Base-by-base conservation (phyloP, 2,329 filamentous ascomycete genomes). In the Aspergillus sergii region DNA sequence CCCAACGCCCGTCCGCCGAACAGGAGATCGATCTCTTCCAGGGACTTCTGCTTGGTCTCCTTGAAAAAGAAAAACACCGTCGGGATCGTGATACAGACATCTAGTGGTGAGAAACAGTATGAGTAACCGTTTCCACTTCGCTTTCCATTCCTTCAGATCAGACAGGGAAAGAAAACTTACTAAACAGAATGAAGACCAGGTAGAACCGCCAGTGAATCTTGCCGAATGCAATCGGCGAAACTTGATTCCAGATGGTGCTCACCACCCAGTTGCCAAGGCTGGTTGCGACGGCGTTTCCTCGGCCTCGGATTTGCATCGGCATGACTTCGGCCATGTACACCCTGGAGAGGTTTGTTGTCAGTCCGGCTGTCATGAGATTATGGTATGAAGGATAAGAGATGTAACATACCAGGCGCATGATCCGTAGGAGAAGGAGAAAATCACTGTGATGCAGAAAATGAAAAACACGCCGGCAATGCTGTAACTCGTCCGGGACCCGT, bases 301-400 rank as follows among this genome's bases (percentile, higher is more conserved):
- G 80, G 7, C 84, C 84, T 36, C 89, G 86, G 60, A 89, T 90
- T 66, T 87, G 86, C 76, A 90, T 84, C 11, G 89, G 88, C 75
- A 88, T 87, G 64, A 91, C 86, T 73, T 91, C 89, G 19, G 84
- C 84, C 72, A 88, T 87, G 73, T 90, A 90, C 1, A 90, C 81
- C 87, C 88, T 90, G 0, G 19, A n/a, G 12, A 12, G 5, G 16
- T 7, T 12, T 14, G 2, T 14, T 12, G 59, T 57, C 28, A 51
- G 30, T n/a, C 14, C 21, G 23, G 10, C 8, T 30, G 12, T 8
- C 34, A 8, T 19, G 1, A 41, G 8, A n/a, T n/a, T 9, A 21
- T 4, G 80, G 45, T 28, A n/a, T 23, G 19, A 41, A 23, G 48
- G 9, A 11, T 30, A 12, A 0, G 34, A 4, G 4, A n/a, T 9